Conservation (phyloP, 306 rosid genomes). For the Trifolium fragiferum region DNA sequence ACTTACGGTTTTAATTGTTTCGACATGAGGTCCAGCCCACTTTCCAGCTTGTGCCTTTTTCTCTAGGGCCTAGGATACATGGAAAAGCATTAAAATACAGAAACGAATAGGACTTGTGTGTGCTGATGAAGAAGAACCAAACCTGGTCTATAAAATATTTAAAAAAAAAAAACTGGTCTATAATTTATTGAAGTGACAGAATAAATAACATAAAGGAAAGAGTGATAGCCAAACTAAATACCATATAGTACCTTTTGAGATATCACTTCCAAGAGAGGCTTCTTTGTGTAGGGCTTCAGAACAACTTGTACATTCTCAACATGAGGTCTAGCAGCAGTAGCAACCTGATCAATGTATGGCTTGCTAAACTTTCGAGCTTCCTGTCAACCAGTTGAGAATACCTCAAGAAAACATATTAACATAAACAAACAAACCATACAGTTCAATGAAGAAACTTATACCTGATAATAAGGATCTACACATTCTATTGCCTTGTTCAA, state of each 20-base stretch:
- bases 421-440: conserved; percentile 32
- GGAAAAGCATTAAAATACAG: conserved; percentile 36
- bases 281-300: conserved; percentile 76
- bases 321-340: conserved; percentile 79
- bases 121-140: conserved; percentile 29
- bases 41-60: conserved; percentile 75
- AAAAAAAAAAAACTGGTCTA: neutral
- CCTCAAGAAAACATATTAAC: conserved; percentile 35
- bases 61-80: conserved; percentile 65
- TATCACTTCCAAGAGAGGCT: conserved; percentile 66
- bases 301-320: conserved; percentile 70
- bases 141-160: neutral
- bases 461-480: conserved; percentile 88
- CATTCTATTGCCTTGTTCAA: conserved; percentile 65
- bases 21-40: conserved; percentile 92
- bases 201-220: conserved; percentile 5
- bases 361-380: conserved; percentile 81
- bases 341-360: conserved; percentile 89
- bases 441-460: conserved; percentile 37
- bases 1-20: conserved; percentile 81
- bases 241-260: conserved; percentile 68
- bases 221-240: conserved; percentile 37
- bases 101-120: conserved; percentile 20
- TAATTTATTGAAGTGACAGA: conserved; percentile 10
- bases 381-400: conserved; percentile 55